Evolutionary conservation across 202 grass and related monocot genomes (phyloP), one percentile per base, ranked within the genome.

Genomic region (Tripidium arundinaceum): DNA sequence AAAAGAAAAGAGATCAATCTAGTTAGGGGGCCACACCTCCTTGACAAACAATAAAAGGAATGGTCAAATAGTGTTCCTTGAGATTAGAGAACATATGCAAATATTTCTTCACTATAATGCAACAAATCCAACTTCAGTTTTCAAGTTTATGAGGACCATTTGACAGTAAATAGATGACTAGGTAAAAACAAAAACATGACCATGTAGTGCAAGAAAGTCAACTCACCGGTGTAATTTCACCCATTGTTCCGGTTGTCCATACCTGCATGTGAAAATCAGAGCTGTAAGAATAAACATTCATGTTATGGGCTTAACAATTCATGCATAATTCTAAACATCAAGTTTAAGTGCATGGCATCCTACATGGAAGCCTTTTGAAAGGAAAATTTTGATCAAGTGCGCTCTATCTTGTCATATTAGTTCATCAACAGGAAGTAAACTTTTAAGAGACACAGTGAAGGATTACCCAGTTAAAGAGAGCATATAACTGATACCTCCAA

Each of bases 211-310:
- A 73, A 26, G 22, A 71, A 50, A 34, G 18, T 45, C 45, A 77
- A 82, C 92, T 93, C 60, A 95, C 95, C 21, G 95, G 95, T 83
- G 95, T 93, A 55, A 98, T 79, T 84, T 98, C 95, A 21, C 95
- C 95, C 95, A 98, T 98, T 61, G 95, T 98, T 91, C 95, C 95
- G 7, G 95, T 98, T 82, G 95, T 98, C 95, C 95, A 98, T 39
- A 93, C 95, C 95, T 98, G 76, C 65, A 84, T n/a, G 78, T 87
- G 72, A 80, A 83, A 85, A 84, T 15, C 10, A 57, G 37, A 61
- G 42, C 22, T 84, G 60, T 60, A 25, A 55, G 15, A 75, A 62
- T 40, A 25, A 76, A 4, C 72, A 41, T 13, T 25, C 29, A 74
- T 58, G 26, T 29, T 15, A 11, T 59, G 55, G n/a, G 4, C 46